A percentile compares a stretch with the other conserved stretches of the same genome.
Evolutionary conservation across 257 asterid species (phyloP).

Genomic region (Avicennia marina): DNA sequence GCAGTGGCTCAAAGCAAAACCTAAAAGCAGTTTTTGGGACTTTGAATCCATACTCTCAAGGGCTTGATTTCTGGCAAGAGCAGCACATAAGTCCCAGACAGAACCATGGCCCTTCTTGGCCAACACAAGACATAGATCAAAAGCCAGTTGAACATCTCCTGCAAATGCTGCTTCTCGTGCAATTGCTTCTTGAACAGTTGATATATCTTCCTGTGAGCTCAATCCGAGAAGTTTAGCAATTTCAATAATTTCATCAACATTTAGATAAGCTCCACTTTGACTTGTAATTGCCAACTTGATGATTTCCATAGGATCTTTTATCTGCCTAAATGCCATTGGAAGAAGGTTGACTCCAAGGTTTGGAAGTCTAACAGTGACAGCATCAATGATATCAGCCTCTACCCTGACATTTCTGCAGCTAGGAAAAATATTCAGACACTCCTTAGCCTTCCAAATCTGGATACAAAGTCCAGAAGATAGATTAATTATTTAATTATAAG

Average conservation of each 20-base stretch:
- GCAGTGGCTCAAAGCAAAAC: conserved; percentile 95
- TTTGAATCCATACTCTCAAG: conserved; percentile 72
- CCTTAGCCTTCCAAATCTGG: conserved; percentile 99
- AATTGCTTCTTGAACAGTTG: conserved; percentile 93
- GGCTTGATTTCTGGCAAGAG: conserved; percentile 95
- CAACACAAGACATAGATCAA: conserved; percentile 86
- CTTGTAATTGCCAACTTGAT: conserved; percentile 82
- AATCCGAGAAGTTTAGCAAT: conserved; percentile 92
- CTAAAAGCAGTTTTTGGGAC: conserved; percentile 83
- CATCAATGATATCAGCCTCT: conserved; percentile 85
- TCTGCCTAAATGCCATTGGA: conserved; percentile 92
- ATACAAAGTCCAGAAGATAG: conserved; percentile 12
- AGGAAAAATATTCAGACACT: conserved; percentile 83
- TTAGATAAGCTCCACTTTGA: conserved; percentile 80
- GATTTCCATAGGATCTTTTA: conserved; percentile 94
- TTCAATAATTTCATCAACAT: conserved; percentile 90
- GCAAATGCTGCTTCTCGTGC: conserved; percentile 99
- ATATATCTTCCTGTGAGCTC: conserved; percentile 80
- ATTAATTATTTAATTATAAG: conserved; percentile 5
- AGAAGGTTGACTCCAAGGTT: conserved; percentile 90
- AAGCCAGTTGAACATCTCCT: conserved; percentile 94
- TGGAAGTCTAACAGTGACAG: conserved; percentile 91
- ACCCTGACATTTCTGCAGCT: conserved; percentile 78
- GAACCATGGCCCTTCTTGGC: conserved; percentile 96
- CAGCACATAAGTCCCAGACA: conserved; percentile 96